Conservation (phyloP, 208 protist species). For the Crithidia sp. region DNA sequence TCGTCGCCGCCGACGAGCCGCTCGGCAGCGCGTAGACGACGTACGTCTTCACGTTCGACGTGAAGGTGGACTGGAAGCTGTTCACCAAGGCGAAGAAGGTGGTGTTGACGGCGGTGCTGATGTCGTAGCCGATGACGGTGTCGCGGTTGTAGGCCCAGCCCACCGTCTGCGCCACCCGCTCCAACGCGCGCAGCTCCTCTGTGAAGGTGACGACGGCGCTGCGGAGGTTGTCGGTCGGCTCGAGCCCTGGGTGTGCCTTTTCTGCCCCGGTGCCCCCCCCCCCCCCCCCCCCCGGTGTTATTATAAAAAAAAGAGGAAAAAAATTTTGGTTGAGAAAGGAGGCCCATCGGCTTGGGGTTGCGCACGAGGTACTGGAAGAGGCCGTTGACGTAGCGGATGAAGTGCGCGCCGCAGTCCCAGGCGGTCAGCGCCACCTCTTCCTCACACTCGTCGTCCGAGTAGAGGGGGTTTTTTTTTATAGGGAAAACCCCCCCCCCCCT, state of each 20-base stretch:
- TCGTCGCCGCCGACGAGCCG: not conserved
- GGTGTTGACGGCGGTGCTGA: conserved; percentile 17
- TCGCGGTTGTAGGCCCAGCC: conserved; percentile 40
- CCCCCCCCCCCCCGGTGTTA: no score
- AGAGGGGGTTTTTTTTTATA: no score
- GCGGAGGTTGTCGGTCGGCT: conserved; percentile 46
- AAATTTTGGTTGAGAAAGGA: no score
- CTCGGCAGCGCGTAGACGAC: conserved; percentile 40
- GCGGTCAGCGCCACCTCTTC: conserved; percentile 37
- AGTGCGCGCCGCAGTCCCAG: conserved; percentile 48
- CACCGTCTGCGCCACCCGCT: conserved; percentile 38
- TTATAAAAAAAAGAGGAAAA: no score
- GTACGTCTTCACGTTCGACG: conserved; percentile 41
- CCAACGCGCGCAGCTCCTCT: conserved; percentile 40
- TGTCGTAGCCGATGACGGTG: conserved; percentile 37
- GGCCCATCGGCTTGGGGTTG: conserved; percentile 56
- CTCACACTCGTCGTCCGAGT: conserved; percentile 56
- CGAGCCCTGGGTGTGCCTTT: conserved; percentile 53
- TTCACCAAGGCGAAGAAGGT: conserved; percentile 39
- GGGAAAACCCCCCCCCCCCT: no score
- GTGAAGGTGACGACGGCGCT: conserved; percentile 57
- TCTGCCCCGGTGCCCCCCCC: no score
- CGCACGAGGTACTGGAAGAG: conserved; percentile 58
- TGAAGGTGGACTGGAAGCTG: conserved; percentile 39
- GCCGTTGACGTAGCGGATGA: conserved; percentile 57